Evolutionary conservation across 2,329 filamentous ascomycete species (phyloP).

Genomic region (Colletotrichum sp.): DNA sequence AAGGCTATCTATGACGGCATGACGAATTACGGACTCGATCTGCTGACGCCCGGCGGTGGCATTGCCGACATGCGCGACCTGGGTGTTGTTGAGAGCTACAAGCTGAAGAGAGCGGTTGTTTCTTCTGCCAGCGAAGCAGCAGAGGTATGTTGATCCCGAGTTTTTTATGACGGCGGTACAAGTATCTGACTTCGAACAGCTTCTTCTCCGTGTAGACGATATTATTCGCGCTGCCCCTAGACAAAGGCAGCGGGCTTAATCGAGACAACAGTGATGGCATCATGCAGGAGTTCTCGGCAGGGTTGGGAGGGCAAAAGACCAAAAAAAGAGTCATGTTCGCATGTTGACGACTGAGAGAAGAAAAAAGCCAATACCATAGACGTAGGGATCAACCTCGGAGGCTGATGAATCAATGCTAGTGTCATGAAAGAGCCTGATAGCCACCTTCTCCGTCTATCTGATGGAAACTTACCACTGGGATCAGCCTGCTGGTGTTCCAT

Average conservation of each 20-base stretch:
- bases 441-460: neutral
- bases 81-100: constrained; percentile 97
- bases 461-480: neutral
- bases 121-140: constrained; percentile 95
- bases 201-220: constrained; percentile 93
- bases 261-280: constrained; percentile 20
- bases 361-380: constrained; percentile 21
- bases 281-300: constrained; percentile 3
- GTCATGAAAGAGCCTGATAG: neutral
- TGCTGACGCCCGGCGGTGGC: constrained; percentile 87
- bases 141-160: constrained; percentile 70
- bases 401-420: constrained; percentile 21
- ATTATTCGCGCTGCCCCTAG: constrained; percentile 95
- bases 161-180: neutral
- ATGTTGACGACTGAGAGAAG: constrained; percentile 2
- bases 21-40: constrained; percentile 88
- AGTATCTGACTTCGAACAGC: constrained; percentile 49
- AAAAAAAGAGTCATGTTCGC: constrained; percentile 3
- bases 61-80: constrained; percentile 95
- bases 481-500: neutral
- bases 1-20: constrained; percentile 95
- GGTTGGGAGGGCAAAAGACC: neutral
- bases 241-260: constrained; percentile 74
- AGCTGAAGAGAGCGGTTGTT: constrained; percentile 97
- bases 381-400: constrained; percentile 9